These are phyloP conservation scores for Fusarium concolor DNA, from an alignment of 2,329 filamentous ascomycete species.

Conservation along the genomic window DNA sequence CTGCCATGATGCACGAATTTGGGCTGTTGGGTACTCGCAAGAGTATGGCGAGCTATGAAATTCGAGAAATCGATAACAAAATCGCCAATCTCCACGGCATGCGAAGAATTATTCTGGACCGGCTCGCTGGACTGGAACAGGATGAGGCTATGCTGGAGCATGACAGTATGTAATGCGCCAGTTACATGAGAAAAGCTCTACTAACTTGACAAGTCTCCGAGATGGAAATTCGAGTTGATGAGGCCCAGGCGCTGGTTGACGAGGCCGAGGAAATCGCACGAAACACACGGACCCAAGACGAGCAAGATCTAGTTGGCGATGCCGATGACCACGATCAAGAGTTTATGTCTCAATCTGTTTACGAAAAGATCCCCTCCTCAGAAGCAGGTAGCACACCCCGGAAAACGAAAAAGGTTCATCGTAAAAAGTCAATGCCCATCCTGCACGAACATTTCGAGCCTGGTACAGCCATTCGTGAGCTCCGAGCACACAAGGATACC, in stretches of 20 bases:
- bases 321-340: slow-evolving; percentile 61
- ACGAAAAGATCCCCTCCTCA: slow-evolving; percentile 83
- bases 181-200: slow-evolving; percentile 1
- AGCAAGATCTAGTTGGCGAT: slow-evolving; percentile 65
- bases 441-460: slow-evolving; percentile 95
- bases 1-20: slow-evolving; percentile 82
- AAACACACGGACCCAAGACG: slow-evolving; percentile 63
- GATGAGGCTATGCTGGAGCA: slow-evolving; percentile 92
- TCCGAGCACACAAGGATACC: slow-evolving; percentile 87
- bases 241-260: slow-evolving; percentile 68
- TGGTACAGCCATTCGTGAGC: slow-evolving; percentile 86
- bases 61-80: slow-evolving; percentile 96
- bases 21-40: slow-evolving; percentile 94
- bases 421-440: slow-evolving; percentile 90
- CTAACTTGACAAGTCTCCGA: slow-evolving; percentile 68
- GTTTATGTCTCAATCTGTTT: slow-evolving; percentile 99
- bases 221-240: slow-evolving; percentile 70
- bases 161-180: slow-evolving; percentile 70
- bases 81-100: slow-evolving; percentile 93
- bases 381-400: slow-evolving; percentile 58
- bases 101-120: slow-evolving; percentile 90
- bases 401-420: slow-evolving; percentile 65
- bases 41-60: slow-evolving; percentile 97
- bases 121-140: slow-evolving; percentile 86
- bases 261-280: slow-evolving; percentile 68